Conservation (phyloP, 23 red algal genomes). For the Chondrus crispus region DNA sequence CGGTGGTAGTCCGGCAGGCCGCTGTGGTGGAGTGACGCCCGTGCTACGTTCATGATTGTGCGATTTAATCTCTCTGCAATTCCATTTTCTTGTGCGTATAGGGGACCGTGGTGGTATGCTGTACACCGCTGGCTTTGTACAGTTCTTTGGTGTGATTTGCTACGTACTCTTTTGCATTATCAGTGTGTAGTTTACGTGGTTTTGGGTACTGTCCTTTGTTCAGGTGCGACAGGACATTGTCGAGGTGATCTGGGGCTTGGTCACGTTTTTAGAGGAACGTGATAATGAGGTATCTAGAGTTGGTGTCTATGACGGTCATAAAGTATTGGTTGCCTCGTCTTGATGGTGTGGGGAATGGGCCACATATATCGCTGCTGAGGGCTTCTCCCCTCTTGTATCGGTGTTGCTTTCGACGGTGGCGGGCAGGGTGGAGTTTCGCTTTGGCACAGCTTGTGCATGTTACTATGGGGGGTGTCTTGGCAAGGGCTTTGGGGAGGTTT, state of each 20-base stretch:
- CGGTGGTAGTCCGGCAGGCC: background rate
- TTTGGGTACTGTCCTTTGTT: too few species aligned
- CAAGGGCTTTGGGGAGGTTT: background rate
- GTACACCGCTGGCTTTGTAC: background rate
- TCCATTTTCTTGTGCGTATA: background rate
- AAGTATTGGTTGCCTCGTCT: too few species aligned
- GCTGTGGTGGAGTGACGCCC: background rate
- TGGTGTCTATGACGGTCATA: too few species aligned
- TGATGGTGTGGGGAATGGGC: too few species aligned
- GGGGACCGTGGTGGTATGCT: background rate
- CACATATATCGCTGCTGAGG: too few species aligned
- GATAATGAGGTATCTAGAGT: too few species aligned
- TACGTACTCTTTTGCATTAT: background rate
- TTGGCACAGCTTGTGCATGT: background rate
- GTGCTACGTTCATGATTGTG: background rate
- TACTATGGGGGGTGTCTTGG: background rate
- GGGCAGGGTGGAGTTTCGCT: background rate
- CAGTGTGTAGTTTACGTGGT: conserved; percentile 16
- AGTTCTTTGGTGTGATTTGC: background rate
- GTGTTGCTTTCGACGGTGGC: background rate
- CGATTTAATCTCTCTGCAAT: background rate
- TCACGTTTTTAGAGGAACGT: too few species aligned
- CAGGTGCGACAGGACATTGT: too few species aligned
- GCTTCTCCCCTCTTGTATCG: too few species aligned
- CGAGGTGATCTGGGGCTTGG: too few species aligned